Base-by-base conservation (phyloP, 2,329 filamentous ascomycete genomes). In the Berkeleyomyces basicola region DNA sequence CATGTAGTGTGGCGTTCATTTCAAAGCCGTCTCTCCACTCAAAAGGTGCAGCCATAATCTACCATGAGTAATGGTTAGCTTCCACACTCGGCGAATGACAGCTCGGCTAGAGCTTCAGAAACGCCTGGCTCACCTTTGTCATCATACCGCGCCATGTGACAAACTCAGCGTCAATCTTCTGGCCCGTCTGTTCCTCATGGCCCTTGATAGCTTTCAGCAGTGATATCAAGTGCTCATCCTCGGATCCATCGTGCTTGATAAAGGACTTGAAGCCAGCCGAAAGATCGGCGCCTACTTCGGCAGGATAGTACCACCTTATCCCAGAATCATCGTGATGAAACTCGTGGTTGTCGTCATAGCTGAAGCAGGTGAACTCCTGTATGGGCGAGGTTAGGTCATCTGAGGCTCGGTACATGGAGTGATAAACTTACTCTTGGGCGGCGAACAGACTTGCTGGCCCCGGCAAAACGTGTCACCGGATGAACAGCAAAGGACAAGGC, bases 81-180 rank as follows among this genome's bases (percentile, higher is more conserved):
- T 47, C 46, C 11, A 31, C 7, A n/a, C 40, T 37, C 11, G n/a
- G 14, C 31, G 6, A 5, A 36, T 16, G n/a, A 61, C 7, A 31
- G 2, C 31, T 37, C 16, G 43, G n/a, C 14, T 11, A 46, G 4
- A 55, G 33, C 47, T 37, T 37, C 1, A 49, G 37, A 14, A 59
- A 59, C 31, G 42, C 11, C 2, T n/a, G 16, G 43, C 51, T 55
- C 3, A 91, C 90, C 80, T 96, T 99, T 66, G 93, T 97, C 86
- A 99, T 91, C 90, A 97, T 96, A 44, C 93, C 93, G 69, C 93
- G 80, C 92, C 92, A 99, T 1, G 92, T 97, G 60, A 97, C 79
- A 55, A 97, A 72, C 68, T 95, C 84, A 1, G 87, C 86, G 65
- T 90, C 84, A 40, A 86, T 84, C 70, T 80, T 85, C 69, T 82